phyloP scores from a whole-genome alignment of 352 stramenopile species.

The Pythium coloratum region DNA sequence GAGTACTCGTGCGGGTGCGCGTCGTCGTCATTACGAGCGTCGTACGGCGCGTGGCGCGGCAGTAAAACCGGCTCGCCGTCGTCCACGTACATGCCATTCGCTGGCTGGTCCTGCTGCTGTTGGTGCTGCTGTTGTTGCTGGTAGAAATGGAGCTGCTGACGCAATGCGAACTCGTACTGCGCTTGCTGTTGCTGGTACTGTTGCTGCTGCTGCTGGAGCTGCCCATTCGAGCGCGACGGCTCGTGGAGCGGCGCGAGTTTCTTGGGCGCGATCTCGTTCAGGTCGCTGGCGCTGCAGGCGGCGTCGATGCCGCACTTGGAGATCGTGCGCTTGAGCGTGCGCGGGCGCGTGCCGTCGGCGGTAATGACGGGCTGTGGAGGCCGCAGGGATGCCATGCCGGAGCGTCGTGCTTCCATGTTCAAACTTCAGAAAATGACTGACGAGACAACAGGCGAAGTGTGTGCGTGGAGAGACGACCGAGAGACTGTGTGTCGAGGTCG shows the following conservation, averaged over 20 bases:
- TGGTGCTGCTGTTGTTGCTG: constrained; percentile 9
- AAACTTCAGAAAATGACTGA: constrained; percentile 16
- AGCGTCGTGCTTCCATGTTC: constrained; percentile 19
- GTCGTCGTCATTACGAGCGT: constrained; percentile 24
- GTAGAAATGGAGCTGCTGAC: neutral
- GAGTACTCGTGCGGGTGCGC: constrained; percentile 38
- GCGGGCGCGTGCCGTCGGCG: neutral
- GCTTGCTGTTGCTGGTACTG: constrained; percentile 3
- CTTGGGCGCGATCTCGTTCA: constrained; percentile 36
- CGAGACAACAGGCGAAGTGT: neutral
- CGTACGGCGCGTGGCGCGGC: constrained; percentile 27
- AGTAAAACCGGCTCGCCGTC: constrained; percentile 48
- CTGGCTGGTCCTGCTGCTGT: constrained; percentile 8
- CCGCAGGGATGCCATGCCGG: constrained; percentile 12
- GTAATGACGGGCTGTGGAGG: constrained; percentile 4
- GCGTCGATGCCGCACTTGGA: constrained; percentile 71
- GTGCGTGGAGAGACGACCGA: neutral
- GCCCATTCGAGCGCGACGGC: neutral
- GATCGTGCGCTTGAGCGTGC: constrained; percentile 70
- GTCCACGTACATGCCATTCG: constrained; percentile 20
- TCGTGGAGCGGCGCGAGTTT: constrained; percentile 38
- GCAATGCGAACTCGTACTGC: neutral
- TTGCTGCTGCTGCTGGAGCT: neutral
- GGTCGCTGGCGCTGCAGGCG: constrained; percentile 23
- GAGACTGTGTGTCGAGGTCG: neutral